These are phyloP conservation scores for Lolium perenne DNA, from an alignment of 176 grass and related monocot genomes.

Conservation along the genomic window DNA sequence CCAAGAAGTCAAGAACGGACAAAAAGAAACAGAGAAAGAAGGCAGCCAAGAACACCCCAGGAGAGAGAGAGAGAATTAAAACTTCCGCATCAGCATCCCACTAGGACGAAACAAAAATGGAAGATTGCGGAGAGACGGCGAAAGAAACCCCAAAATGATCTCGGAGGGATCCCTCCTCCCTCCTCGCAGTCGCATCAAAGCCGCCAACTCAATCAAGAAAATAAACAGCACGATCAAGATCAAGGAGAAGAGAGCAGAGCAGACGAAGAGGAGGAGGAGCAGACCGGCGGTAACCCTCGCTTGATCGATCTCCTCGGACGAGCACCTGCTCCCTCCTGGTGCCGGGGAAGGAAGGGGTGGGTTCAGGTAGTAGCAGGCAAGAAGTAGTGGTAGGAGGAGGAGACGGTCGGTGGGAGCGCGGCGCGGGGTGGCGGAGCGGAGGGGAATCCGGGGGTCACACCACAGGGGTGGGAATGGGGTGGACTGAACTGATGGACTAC, in stretches of 20 bases:
- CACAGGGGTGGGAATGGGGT: background rate
- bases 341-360: background rate
- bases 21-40: background rate
- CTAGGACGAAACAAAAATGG: background rate
- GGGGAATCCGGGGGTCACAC: slow-evolving; percentile 13
- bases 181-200: background rate
- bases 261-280: background rate
- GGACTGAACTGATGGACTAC: background rate
- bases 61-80: background rate
- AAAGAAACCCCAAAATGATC: background rate
- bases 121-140: background rate
- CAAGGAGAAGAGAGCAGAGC: background rate
- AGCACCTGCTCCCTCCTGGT: background rate
- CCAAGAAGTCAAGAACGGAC: slow-evolving; percentile 29
- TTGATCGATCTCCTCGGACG: background rate
- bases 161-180: background rate
- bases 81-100: slow-evolving; percentile 20
- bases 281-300: slow-evolving; percentile 6
- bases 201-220: background rate
- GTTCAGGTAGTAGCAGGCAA: background rate
- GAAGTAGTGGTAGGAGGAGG: background rate
- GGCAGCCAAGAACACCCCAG: background rate
- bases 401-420: background rate
- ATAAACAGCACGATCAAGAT: background rate
- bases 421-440: background rate